Percentiles rank a stretch among this genome's conserved stretches.
These are phyloP conservation scores for Ogataea parapolymorpha DNA, from an alignment of 805 yeast genomes.

Conservation along the genomic window DNA sequence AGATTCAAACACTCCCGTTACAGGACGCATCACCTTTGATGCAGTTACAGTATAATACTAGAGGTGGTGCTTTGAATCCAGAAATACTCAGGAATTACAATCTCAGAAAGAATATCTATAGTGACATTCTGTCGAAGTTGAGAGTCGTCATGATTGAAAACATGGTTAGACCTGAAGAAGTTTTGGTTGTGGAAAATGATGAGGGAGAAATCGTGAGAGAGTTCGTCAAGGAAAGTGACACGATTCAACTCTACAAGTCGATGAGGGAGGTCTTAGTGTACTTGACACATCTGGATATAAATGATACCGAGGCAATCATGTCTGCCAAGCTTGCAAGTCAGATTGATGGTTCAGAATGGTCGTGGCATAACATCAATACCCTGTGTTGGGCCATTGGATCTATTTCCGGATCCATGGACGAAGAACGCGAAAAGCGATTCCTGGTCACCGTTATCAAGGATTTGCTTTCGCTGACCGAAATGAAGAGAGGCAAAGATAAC, in stretches of 20 bases:
- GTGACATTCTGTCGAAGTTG: conserved; percentile 72
- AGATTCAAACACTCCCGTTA: conserved; percentile 76
- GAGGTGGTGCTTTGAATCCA: conserved; percentile 86
- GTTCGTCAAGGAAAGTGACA: conserved; percentile 94
- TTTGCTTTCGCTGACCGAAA: conserved; percentile 84
- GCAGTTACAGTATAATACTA: conserved; percentile 53
- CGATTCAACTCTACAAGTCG: conserved; percentile 90
- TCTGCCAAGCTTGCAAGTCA: conserved; percentile 86
- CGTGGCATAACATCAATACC: conserved; percentile 97
- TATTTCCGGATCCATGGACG: conserved; percentile 97
- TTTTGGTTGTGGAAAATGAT: conserved; percentile 92
- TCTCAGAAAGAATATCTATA: conserved; percentile 80
- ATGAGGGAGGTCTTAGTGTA: conserved; percentile 95
- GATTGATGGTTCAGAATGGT: conserved; percentile 97
- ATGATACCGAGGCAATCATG: conserved; percentile 93
- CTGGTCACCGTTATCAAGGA: conserved; percentile 92
- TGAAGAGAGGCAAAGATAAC: conserved; percentile 95
- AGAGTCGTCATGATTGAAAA: conserved; percentile 93
- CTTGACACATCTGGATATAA: conserved; percentile 91
- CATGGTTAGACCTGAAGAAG: conserved; percentile 99
- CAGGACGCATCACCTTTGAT: conserved; percentile 70
- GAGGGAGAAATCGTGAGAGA: conserved; percentile 99
- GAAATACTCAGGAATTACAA: conserved; percentile 72
- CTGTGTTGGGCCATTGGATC: conserved; percentile 99
- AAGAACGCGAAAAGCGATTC: conserved; percentile 93